Evolutionary conservation across 805 yeast genomes (phyloP).

Genomic region (Yarrowia hollandica): DNA sequence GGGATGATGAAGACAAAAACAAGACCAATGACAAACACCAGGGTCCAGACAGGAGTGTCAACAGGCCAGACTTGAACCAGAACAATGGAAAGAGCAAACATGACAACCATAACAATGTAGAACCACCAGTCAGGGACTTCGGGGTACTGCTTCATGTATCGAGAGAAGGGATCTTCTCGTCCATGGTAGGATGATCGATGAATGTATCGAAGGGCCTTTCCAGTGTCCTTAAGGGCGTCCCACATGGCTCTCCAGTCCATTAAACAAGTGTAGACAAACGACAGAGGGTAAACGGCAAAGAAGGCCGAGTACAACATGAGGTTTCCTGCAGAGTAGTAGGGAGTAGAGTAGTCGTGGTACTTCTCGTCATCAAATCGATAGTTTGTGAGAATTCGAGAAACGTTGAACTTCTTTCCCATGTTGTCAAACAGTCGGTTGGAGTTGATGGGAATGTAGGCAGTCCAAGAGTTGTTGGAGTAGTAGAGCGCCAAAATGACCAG

Average conservation of each 20-base stretch:
- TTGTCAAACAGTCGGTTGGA: slow-evolving; percentile 56
- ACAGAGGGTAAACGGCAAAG: slow-evolving; percentile 58
- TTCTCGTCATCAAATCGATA: slow-evolving; percentile 46
- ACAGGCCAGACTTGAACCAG: slow-evolving; percentile 45
- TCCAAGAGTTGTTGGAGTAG: slow-evolving; percentile 57
- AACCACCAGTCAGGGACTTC: slow-evolving; percentile 61
- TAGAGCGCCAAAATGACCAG: slow-evolving; percentile 50
- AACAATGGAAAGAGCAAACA: slow-evolving; percentile 48
- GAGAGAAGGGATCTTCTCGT: slow-evolving; percentile 49
- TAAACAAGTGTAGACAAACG: slow-evolving; percentile 46
- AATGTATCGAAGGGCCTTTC: slow-evolving; percentile 3
- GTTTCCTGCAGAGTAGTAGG: slow-evolving; percentile 58
- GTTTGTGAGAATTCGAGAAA: slow-evolving; percentile 47
- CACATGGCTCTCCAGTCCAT: slow-evolving; percentile 32
- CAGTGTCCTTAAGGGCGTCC: slow-evolving; percentile 31
- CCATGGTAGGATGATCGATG: slow-evolving; percentile 27
- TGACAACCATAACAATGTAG: slow-evolving; percentile 47
- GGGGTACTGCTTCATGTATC: slow-evolving; percentile 50
- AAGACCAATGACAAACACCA: slow-evolving; percentile 57
- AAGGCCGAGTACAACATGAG: slow-evolving; percentile 52
- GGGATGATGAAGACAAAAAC: slow-evolving; percentile 63
- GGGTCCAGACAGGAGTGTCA: slow-evolving; percentile 62
- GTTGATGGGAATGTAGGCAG: slow-evolving; percentile 61
- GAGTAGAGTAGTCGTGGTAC: slow-evolving; percentile 64
- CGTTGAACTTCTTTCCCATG: slow-evolving; percentile 51